Conservation (phyloP, 2,329 filamentous ascomycete species). For the Akanthomyces lecanii region DNA sequence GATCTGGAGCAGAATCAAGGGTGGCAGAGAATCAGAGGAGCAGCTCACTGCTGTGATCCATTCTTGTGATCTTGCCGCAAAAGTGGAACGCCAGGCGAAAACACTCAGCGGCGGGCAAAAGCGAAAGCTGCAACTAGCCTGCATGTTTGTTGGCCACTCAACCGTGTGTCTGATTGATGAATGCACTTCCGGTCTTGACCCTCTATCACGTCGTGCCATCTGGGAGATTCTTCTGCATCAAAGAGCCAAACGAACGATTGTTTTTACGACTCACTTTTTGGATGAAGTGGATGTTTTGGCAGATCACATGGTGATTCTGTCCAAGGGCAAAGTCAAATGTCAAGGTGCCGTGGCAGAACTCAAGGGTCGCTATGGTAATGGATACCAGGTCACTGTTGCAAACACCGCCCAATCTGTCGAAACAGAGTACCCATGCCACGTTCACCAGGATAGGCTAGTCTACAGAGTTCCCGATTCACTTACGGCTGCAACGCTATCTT, state of each 20-base stretch:
- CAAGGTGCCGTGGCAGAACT: slow-evolving; percentile 61
- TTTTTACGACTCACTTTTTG: slow-evolving; percentile 67
- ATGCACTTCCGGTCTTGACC: slow-evolving; percentile 63
- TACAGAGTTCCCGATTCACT: slow-evolving; percentile 45
- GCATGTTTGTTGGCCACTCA: slow-evolving; percentile 68
- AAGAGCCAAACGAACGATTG: slow-evolving; percentile 56
- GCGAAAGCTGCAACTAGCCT: slow-evolving; percentile 62
- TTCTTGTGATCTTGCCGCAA: slow-evolving; percentile 57
- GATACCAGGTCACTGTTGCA: slow-evolving; percentile 50
- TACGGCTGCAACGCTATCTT: slow-evolving; percentile 24
- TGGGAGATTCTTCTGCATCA: slow-evolving; percentile 66
- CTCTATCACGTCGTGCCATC: slow-evolving; percentile 61
- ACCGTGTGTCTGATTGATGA: slow-evolving; percentile 66
- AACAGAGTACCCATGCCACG: background rate
- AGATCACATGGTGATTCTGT: slow-evolving; percentile 63
- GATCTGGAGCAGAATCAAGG: slow-evolving; percentile 61
- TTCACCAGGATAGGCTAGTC: slow-evolving; percentile 43
- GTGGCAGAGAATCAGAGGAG: slow-evolving; percentile 35
- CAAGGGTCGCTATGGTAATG: slow-evolving; percentile 58
- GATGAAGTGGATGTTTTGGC: slow-evolving; percentile 64
- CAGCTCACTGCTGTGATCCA: slow-evolving; percentile 48
- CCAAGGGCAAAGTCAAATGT: slow-evolving; percentile 57
- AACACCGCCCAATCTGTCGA: slow-evolving; percentile 19
- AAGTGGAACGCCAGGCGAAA: slow-evolving; percentile 49
- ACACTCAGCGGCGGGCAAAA: slow-evolving; percentile 38